These are phyloP conservation scores for Lithohypha guttulata DNA, from an alignment of 2,329 filamentous ascomycete species.

Conservation along the genomic window DNA sequence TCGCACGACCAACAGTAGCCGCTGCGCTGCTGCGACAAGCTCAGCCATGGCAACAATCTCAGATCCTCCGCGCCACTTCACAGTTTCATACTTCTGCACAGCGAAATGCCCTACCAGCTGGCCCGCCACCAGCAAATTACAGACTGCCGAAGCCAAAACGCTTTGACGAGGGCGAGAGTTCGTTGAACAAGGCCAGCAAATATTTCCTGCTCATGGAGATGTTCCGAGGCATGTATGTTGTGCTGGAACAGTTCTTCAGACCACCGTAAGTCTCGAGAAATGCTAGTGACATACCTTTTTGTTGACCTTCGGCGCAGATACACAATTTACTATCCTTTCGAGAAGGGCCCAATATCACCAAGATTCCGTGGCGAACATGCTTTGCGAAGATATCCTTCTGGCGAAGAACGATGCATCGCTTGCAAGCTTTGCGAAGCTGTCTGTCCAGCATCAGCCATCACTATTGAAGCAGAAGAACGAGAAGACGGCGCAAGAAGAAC, in stretches of 20 bases:
- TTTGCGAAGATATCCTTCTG: conserved; percentile 87
- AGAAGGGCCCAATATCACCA: conserved; percentile 96
- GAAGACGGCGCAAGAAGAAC: conserved; percentile 90
- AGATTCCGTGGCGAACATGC: conserved; percentile 98
- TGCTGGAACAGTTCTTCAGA: conserved; percentile 95
- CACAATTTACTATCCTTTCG: conserved; percentile 97
- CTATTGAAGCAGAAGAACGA: conserved; percentile 97
- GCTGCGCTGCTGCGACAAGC: conserved; percentile 22
- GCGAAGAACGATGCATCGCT: conserved; percentile 97
- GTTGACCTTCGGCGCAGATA: conserved; percentile 48
- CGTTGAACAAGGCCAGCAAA: conserved; percentile 74
- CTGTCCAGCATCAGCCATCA: conserved; percentile 96
- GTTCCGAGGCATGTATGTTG: conserved; percentile 93
- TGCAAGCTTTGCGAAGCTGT: conserved; percentile 99
- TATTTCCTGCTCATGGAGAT: conserved; percentile 96
- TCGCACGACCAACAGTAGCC: conserved; percentile 31
- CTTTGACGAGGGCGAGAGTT: conserved; percentile 75
- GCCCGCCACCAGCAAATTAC: conserved; percentile 71
- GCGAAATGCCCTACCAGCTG: conserved; percentile 55
- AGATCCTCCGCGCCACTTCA: conserved; percentile 38
- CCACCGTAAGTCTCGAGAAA: conserved; percentile 63
- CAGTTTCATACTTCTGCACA: conserved; percentile 55
- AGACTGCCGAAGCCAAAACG: conserved; percentile 59
- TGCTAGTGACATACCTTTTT: conserved; percentile 9
- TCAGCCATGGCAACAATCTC: conserved; percentile 21